Evolutionary conservation across 768 basidiomycete species (phyloP).

Genomic region (Lentinula guzmanii): DNA sequence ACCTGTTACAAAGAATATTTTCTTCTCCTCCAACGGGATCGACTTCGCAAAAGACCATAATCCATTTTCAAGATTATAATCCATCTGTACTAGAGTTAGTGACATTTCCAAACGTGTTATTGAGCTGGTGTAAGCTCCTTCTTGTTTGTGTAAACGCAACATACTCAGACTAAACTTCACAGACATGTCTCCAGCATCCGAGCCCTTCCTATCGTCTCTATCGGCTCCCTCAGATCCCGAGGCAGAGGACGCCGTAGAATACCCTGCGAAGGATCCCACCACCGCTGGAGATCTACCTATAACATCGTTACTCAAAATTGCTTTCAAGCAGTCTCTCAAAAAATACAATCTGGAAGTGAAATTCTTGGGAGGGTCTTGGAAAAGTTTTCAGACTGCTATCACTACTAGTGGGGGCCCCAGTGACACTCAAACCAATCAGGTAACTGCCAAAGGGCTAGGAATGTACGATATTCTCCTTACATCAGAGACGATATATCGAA

Average conservation of each 20-base stretch:
- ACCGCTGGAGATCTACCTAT: slow-evolving; percentile 58
- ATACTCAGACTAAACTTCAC: slow-evolving; percentile 1
- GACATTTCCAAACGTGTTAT: slow-evolving; percentile 71
- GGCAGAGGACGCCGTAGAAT: slow-evolving; percentile 8
- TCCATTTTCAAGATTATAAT: slow-evolving; percentile 94
- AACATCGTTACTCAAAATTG: slow-evolving; percentile 52
- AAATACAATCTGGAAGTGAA: slow-evolving; percentile 50
- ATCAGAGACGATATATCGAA: slow-evolving; percentile 89
- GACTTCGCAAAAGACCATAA: slow-evolving; percentile 29
- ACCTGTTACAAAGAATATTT: slow-evolving; percentile 61
- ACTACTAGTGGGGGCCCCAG: slow-evolving; percentile 18
- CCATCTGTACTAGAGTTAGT: slow-evolving; percentile 71
- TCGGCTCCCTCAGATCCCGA: slow-evolving; percentile 19
- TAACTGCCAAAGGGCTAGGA: neutral
- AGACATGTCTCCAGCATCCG: slow-evolving; percentile 62
- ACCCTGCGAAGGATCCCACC: slow-evolving; percentile 24
- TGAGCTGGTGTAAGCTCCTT: slow-evolving; percentile 70
- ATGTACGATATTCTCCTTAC: slow-evolving; percentile 73
- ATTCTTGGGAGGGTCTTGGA: slow-evolving; percentile 86
- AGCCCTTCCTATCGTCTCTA: slow-evolving; percentile 29
- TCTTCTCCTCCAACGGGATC: slow-evolving; percentile 16
- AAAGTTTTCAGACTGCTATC: slow-evolving; percentile 32
- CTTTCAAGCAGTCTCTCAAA: slow-evolving; percentile 59
- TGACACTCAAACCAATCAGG: neutral
- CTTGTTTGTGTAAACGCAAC: neutral